Percentiles rank a stretch among this genome's conserved stretches.
Conservation (phyloP, 371 early-diverging fungal genomes). For the Mortierella sp. region DNA sequence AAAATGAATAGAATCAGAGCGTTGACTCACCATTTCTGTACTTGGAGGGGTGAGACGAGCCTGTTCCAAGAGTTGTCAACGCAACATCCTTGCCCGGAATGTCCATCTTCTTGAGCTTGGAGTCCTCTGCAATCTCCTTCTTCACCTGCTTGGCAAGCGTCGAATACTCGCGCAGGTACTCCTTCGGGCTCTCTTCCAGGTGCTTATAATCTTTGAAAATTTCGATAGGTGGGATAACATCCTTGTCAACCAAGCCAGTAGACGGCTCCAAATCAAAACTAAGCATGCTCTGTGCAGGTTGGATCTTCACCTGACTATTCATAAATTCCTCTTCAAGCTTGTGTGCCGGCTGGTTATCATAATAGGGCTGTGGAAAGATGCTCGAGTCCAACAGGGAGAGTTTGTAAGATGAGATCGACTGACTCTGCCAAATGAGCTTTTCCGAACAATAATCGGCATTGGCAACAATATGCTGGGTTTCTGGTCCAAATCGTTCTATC, state of each 20-base stretch:
- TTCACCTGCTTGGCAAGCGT: conserved; percentile 43
- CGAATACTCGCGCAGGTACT: conserved; percentile 47
- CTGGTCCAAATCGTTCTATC: conserved; percentile 75
- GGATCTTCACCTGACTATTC: conserved; percentile 24
- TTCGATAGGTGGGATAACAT: conserved; percentile 17
- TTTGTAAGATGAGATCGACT: conserved; percentile 65
- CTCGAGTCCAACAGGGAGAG: conserved; percentile 65
- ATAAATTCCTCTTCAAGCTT: conserved; percentile 23
- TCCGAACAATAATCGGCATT: conserved; percentile 66
- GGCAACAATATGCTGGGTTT: conserved; percentile 79
- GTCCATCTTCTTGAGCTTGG: not conserved
- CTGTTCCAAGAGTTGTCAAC: conserved; percentile 92
- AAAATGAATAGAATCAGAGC: not conserved
- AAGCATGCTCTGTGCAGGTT: conserved; percentile 47
- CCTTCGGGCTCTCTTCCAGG: conserved; percentile 12
- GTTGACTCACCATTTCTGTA: conserved; percentile 90
- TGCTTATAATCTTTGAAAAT: conserved; percentile 35
- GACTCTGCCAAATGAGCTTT: conserved; percentile 66
- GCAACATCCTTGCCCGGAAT: conserved; percentile 64
- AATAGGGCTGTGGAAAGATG: conserved; percentile 75
- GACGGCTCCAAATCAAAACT: conserved; percentile 53
- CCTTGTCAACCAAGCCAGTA: conserved; percentile 28
- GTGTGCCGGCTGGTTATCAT: conserved; percentile 57
- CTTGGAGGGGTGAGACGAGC: conserved; percentile 95
- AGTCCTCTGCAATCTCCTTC: conserved; percentile 47